Percentiles rank a stretch among this genome's conserved stretches.
Conservation (phyloP, 1,139 yeast genomes). For the Debaryomyces fabryi region DNA sequence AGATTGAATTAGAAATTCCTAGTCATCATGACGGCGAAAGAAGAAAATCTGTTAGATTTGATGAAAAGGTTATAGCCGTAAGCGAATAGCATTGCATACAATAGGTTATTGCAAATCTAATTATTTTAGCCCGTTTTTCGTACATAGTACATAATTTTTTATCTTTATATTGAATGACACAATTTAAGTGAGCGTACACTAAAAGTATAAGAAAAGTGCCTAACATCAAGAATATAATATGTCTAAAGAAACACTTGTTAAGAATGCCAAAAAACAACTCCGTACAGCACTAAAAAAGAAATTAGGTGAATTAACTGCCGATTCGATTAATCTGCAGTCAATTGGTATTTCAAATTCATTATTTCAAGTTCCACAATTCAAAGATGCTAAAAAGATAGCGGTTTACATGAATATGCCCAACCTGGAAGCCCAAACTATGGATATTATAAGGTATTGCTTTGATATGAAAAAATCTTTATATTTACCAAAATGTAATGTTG, state of each 20-base stretch:
- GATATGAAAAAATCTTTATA: constrained; percentile 45
- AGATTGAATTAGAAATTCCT: constrained; percentile 53
- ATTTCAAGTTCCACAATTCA: constrained; percentile 39
- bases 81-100: constrained; percentile 14
- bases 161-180: neutral
- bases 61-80: constrained; percentile 53
- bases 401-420: constrained; percentile 68
- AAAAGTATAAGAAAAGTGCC: too few relatives aligned
- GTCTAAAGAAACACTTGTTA: constrained; percentile 10
- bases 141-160: neutral
- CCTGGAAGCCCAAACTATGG: constrained; percentile 60
- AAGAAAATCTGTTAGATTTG: constrained; percentile 74
- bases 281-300: constrained; percentile 22
- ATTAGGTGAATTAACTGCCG: constrained; percentile 17
- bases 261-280: constrained; percentile 20
- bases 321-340: constrained; percentile 24
- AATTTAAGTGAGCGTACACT: neutral
- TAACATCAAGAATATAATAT: neutral
- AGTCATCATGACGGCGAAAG: constrained; percentile 44
- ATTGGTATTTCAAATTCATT: constrained; percentile 30
- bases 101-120: too few relatives aligned
- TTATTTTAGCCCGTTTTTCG: neutral
- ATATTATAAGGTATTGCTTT: constrained; percentile 54
- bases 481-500: constrained; percentile 50
- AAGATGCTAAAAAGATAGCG: constrained; percentile 53